Base-by-base conservation (phyloP, 257 asterid genomes). In the Catharanthus roseus region DNA sequence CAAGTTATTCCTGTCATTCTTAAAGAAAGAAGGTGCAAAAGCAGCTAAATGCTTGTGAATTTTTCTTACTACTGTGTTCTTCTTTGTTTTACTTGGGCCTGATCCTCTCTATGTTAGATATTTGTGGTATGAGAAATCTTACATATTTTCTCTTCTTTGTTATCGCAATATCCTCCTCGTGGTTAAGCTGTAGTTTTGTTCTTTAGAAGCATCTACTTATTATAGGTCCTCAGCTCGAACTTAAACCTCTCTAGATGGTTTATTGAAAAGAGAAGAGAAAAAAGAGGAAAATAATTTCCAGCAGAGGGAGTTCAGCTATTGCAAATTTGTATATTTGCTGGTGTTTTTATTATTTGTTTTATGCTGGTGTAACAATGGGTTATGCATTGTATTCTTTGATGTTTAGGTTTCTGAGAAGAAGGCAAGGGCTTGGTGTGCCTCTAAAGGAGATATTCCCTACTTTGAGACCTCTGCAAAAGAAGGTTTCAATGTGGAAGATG, bases 391-490 rank as follows among this genome's bases (percentile, higher is more conserved):
- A 53, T 38, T 45, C 55, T 2, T 42, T 65, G 45, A 33, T 74
- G 71, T 51, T 26, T 70, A 83, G 91, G 89, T 86, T 49, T 86
- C 91, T 66, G 87, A 84, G 82, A 86, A 84, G 79, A 84, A 82
- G 60, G 91, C 91, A 36, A 78, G 71, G 77, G 86, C 81, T 41
- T 87, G 92, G 92, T 85, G 92, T 78, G 87, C 88, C 36, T 76
- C 92, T 45, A 87, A 85, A 53, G 92, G 87, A 70, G 85, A 78
- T 64, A 77, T 87, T 51, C 87, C 91, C 11, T 86, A 86, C 82
- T 84, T 86, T 68, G 91, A 84, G 82, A 86, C 91, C 51, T 86
- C 91, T 10, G 91, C 91, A 34, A 86, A 86, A 74, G 91, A 84
- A 78, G 91, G 89, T 55, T 80, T 78, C 75, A 84, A 86, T 63